These are phyloP conservation scores for Sporothrix pallida DNA, from an alignment of 2,329 filamentous ascomycete species.

Conservation along the genomic window DNA sequence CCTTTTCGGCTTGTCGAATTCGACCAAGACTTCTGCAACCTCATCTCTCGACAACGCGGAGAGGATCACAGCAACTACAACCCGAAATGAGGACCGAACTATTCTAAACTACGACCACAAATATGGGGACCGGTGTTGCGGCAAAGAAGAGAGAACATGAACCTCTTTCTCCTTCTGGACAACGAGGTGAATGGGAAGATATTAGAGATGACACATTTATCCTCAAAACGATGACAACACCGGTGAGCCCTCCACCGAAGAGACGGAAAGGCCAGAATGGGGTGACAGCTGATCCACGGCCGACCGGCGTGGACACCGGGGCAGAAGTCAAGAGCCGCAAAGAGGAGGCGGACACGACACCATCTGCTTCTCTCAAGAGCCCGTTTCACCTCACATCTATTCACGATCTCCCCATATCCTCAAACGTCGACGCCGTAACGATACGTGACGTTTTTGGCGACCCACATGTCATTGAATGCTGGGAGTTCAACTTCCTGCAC, in stretches of 20 bases:
- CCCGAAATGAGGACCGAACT: background rate
- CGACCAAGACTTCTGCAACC: background rate
- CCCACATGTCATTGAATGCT: constrained; percentile 73
- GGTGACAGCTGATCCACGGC: constrained; percentile 15
- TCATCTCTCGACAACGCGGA: background rate
- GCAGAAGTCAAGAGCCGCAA: background rate
- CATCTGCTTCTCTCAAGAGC: constrained; percentile 8
- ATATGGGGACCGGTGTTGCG: background rate
- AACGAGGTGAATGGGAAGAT: background rate
- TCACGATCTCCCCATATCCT: constrained; percentile 61
- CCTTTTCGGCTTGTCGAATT: background rate
- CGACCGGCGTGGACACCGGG: background rate
- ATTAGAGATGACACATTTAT: constrained; percentile 31
- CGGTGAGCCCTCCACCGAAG: constrained; percentile 56
- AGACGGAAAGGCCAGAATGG: constrained; percentile 38
- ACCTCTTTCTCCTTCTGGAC: background rate
- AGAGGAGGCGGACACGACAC: background rate
- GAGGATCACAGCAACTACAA: background rate
- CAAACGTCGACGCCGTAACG: constrained; percentile 70
- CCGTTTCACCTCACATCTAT: constrained; percentile 76
- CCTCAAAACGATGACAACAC: constrained; percentile 33
- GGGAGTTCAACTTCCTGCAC: constrained; percentile 73
- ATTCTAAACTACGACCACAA: background rate
- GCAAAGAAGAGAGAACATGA: background rate
- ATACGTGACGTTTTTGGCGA: constrained; percentile 74